Base-by-base conservation (phyloP, 371 early-diverging fungal species). In the Gilbertella persicaria region DNA sequence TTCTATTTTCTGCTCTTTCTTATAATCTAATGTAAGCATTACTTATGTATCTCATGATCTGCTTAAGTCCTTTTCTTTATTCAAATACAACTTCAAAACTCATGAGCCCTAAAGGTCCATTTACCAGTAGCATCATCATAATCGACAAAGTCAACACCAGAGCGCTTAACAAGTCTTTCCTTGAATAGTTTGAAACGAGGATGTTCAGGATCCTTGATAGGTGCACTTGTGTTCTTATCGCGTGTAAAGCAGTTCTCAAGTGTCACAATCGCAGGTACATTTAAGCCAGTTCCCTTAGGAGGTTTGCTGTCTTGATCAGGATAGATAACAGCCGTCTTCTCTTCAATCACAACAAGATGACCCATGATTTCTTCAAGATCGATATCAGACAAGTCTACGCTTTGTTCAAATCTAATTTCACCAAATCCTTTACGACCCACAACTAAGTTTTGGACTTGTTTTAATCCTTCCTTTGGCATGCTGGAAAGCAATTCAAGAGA, bases 41-140 rank as follows among this genome's bases (percentile, higher is more conserved):
- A n/a, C n/a, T n/a, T n/a, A n/a, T n/a, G n/a, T n/a, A n/a, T n/a
- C n/a, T n/a, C n/a, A n/a, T n/a, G n/a, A n/a, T n/a, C n/a, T n/a
- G n/a, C n/a, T n/a, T n/a, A n/a, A n/a, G n/a, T n/a, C n/a, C n/a
- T n/a, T n/a, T n/a, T n/a, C n/a, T n/a, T n/a, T n/a, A n/a, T n/a
- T n/a, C n/a, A n/a, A n/a, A n/a, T n/a, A n/a, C n/a, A n/a, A n/a
- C 28, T 14, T 66, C 87, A 90, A 67, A 98, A 98, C 60, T 91
- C 91, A 48, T 91, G 80, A 8, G 95, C 96, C 17, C 76, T 71
- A 67, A 98, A 98, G 13, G 72, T 80, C 98, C 98, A 98, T 0
- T 73, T 75, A 20, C 97, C 96, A n/a, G 82, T 83, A 2, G 67
- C 61, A 10, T 74, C 60, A 29, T 85, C 78, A 70, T 87, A 97